These are phyloP conservation scores for Stephanodiscus minutulus DNA, from an alignment of 108 stramenopile genomes.

Conservation along the genomic window DNA sequence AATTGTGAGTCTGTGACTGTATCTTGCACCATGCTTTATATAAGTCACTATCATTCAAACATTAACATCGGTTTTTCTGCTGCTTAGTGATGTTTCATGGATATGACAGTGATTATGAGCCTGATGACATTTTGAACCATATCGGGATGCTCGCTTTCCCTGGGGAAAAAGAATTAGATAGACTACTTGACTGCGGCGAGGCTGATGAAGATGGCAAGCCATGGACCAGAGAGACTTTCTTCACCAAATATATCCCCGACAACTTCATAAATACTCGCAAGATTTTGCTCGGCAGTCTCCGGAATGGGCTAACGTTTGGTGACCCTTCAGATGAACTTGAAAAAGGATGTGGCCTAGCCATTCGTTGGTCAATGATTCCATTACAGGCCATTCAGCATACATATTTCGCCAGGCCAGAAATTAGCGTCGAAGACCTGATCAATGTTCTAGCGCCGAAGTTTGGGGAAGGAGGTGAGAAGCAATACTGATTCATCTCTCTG, in stretches of 20 bases:
- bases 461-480: constrained; percentile 4
- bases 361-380: constrained; percentile 7
- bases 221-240: constrained; percentile 11
- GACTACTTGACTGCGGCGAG: background rate
- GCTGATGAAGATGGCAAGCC: constrained; percentile 10
- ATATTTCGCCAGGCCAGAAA: background rate
- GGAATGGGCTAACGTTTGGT: constrained; percentile 22
- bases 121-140: constrained; percentile 23
- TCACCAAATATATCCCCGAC: constrained; percentile 8
- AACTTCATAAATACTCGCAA: constrained; percentile 14
- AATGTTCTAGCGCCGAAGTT: background rate
- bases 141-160: background rate
- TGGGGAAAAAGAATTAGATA: background rate
- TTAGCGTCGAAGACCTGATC: background rate
- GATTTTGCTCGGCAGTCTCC: constrained; percentile 12
- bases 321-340: background rate
- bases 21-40: background rate
- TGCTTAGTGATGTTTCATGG: constrained; percentile 27
- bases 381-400: constrained; percentile 18
- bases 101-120: constrained; percentile 29
- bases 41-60: background rate
- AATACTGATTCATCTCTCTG: background rate
- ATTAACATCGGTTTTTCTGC: background rate
- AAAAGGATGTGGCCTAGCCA: constrained; percentile 17
- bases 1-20: constrained; percentile 13